Evolutionary conservation across 768 basidiomycete genomes (phyloP).

Genomic region (Pleurotus djamor): DNA sequence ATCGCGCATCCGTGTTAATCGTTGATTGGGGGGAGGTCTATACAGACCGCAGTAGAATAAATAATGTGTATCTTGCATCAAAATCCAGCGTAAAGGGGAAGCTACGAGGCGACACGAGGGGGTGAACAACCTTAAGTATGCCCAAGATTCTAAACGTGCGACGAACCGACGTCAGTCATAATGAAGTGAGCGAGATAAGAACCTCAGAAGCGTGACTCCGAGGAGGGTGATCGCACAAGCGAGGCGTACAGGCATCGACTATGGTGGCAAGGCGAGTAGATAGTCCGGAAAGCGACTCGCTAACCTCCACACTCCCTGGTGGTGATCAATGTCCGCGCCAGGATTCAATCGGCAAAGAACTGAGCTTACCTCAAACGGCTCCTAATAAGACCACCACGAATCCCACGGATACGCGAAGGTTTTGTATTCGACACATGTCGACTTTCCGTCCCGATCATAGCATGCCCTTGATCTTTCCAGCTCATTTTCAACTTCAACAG

Average conservation of each 20-base stretch:
- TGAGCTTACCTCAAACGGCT: too few species aligned
- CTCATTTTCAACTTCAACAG: not conserved
- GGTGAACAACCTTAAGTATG: not conserved
- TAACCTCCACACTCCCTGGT: too few species aligned
- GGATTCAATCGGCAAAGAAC: too few species aligned
- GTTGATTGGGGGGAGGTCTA: not conserved
- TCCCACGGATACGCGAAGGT: not conserved
- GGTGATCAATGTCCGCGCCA: not conserved
- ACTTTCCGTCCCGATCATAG: not conserved
- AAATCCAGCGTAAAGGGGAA: too few species aligned
- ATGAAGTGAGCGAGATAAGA: not conserved
- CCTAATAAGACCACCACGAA: not conserved
- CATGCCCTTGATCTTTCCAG: not conserved
- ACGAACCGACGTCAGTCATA: not conserved
- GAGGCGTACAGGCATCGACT: not conserved
- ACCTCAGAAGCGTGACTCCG: not conserved
- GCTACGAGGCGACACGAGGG: too few species aligned
- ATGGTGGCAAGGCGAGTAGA: not conserved
- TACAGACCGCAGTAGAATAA: not conserved
- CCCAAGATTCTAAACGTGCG: not conserved
- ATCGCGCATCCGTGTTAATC: constrained; percentile 21
- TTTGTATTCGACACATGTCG: not conserved
- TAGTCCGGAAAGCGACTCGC: too few species aligned
- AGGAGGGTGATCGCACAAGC: too few species aligned
- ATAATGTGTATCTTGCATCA: not conserved